Evolutionary conservation across 2,329 filamentous ascomycete species (phyloP), one percentile per base, ranked within the genome.

Genomic region (Sclerotiophoma versabilis): DNA sequence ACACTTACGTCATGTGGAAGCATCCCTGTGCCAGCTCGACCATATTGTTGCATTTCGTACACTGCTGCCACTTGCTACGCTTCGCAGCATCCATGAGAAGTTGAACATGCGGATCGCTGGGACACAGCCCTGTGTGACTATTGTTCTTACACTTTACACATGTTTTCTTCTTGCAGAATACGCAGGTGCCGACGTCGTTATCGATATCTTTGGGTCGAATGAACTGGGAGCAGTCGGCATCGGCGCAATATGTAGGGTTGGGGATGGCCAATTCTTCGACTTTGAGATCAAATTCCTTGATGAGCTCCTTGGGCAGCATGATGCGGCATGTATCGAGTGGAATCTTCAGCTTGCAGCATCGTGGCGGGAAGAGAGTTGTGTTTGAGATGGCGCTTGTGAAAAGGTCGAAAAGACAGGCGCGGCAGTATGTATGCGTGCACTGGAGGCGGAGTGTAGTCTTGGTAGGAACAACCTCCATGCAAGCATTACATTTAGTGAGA

Each of bases 381-480:
- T 66, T 57, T 0, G 29, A n/a, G 5, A 65, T 34, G 2, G 63
- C 41, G 2, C 15, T 54, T 19, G 34, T 44, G 57, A 72, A 68
- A 1, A 70, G 51, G n/a, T 60, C 54, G 4, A 49, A 22, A 2
- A 71, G 43, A 48, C 69, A 72, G 0, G 27, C 25, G 4, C 53
- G 54, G 39, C 69, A 72, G 52, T 70, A 72, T 5, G 39, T 47
- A 41, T 71, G 64, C 2, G 29, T 46, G 17, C 60, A 60, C 5
- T 48, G 26, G 2, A 65, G 45, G 10, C 22, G 46, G 5, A 58
- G 36, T 1, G 53, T 51, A 10, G 45, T 32, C 26, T 44, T 43
- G 15, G 1, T 38, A 6, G 32, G 17, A 2, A 45, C 30, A 0
- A 26, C 8, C n/a, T 58, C 54, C 48, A 56, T 48, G 25, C 54